Percentiles rank a stretch among this genome's conserved stretches.
phyloP scores from a whole-genome alignment of 257 asterid species.

The Orobanche coerulescens region DNA sequence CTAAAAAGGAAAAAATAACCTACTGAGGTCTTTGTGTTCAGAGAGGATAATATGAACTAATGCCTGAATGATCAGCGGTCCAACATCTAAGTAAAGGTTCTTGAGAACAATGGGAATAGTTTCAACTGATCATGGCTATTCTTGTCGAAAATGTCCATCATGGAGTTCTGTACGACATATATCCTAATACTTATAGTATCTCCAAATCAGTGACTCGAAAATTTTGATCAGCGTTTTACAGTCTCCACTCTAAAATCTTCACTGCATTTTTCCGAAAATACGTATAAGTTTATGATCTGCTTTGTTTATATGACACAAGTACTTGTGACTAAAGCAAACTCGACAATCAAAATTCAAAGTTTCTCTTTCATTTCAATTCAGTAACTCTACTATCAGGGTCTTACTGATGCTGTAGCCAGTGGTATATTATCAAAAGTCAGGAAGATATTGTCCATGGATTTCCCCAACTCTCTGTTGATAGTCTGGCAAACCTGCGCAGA shows the following conservation, averaged over 20 bases:
- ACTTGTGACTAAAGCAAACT: conserved; percentile 5
- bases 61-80: conserved; percentile 9
- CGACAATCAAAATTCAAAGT: conserved; percentile 9
- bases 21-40: neutral
- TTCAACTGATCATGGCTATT: no score
- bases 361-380: neutral
- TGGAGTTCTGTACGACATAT: neutral
- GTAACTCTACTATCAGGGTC: conserved; percentile 21
- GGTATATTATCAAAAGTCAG: conserved; percentile 57
- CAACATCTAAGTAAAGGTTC: conserved; percentile 2
- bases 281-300: conserved; percentile 6
- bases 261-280: neutral
- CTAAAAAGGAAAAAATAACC: neutral
- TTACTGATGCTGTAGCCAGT: conserved; percentile 96
- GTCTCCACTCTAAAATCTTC: neutral
- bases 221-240: neutral
- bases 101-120: neutral
- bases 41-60: neutral
- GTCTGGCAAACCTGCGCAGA: conserved; percentile 64
- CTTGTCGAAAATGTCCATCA: neutral
- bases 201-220: neutral
- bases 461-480: conserved; percentile 63
- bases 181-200: neutral
- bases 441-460: conserved; percentile 76
- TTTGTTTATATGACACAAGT: neutral